Conservation (phyloP, 345 rosid genomes). For the Psidium friedrichsthalianum region DNA sequence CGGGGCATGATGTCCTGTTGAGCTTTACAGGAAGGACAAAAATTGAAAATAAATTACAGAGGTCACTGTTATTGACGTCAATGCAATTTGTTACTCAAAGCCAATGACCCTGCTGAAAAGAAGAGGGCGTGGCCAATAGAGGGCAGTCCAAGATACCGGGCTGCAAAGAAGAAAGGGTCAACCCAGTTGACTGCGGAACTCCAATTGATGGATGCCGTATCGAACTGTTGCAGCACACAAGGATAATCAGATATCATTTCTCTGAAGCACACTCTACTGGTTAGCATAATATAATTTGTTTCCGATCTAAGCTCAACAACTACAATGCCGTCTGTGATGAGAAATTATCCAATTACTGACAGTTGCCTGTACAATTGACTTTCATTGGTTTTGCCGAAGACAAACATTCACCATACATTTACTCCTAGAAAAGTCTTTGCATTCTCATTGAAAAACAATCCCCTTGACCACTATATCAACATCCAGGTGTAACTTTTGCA, state of each 20-base stretch:
- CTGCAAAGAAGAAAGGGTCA: slow-evolving; percentile 46
- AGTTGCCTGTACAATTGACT: background rate
- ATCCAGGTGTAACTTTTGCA: background rate
- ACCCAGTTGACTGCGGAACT: slow-evolving; percentile 56
- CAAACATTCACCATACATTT: background rate
- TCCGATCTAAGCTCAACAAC: background rate
- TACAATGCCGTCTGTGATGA: background rate
- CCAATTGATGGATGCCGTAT: slow-evolving; percentile 57
- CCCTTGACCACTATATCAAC: background rate
- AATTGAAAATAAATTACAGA: background rate
- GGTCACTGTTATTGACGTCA: background rate
- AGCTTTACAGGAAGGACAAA: slow-evolving; percentile 1
- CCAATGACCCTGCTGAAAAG: slow-evolving; percentile 13
- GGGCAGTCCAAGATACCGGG: slow-evolving; percentile 59
- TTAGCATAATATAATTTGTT: background rate
- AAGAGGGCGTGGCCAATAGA: slow-evolving; percentile 27
- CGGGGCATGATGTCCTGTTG: background rate
- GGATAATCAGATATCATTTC: background rate
- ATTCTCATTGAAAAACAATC: background rate
- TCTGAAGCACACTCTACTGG: background rate
- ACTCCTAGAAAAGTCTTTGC: background rate
- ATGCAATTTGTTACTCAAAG: slow-evolving; percentile 5
- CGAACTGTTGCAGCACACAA: slow-evolving; percentile 28
- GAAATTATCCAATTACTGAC: background rate
- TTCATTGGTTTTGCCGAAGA: background rate